Evolutionary conservation across 148 eudicot genomes (phyloP), one percentile per base, ranked within the genome.

Genomic region (Limonium bicolor): DNA sequence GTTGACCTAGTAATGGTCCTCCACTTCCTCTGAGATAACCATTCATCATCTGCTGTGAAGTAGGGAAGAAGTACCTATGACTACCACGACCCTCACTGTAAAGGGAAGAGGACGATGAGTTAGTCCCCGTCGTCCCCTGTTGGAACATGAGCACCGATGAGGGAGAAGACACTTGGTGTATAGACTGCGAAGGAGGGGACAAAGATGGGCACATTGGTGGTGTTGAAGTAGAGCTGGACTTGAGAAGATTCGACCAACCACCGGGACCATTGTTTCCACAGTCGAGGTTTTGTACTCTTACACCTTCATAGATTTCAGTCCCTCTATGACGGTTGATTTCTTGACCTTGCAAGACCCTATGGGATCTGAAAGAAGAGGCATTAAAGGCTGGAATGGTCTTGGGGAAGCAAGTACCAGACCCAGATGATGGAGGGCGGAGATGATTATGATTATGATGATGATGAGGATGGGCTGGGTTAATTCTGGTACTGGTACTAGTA

Each of bases 311-410:
- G 29, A 63, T 62, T 41, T 62, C 61, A 24, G 29, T 48, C 35
- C 46, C 68, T 18, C 15, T 69, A 17, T 53, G 34, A 35, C 37
- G 61, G 11, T 32, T 26, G 26, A 20, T 80, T 83, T 88, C 96
- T 83, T 77, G 94, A 88, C 92, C 96, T 83, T 88, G 96, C 86
- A 83, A 83, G 96, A 83, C 96, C 92, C 68, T 70, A 34, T 52
- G 71, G 73, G 61, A 74, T 54, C 68, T 57, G 46, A 65, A 65
- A 23, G 82, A 66, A 57, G 64, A 64, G 54, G 65, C 62, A 40
- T 69, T 37, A 33, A 16, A 13, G 5, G 20, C 5, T 29, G 60
- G 44, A 35, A 55, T 57, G 31, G 41, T 56, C 26, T 70, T 48
- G 18, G 72, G 62, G 53, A 31, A 61, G 44, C 55, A 58, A 54